Conservation (phyloP, 1,284 basidiomycete genomes). For the Entoloma clypeatum region DNA sequence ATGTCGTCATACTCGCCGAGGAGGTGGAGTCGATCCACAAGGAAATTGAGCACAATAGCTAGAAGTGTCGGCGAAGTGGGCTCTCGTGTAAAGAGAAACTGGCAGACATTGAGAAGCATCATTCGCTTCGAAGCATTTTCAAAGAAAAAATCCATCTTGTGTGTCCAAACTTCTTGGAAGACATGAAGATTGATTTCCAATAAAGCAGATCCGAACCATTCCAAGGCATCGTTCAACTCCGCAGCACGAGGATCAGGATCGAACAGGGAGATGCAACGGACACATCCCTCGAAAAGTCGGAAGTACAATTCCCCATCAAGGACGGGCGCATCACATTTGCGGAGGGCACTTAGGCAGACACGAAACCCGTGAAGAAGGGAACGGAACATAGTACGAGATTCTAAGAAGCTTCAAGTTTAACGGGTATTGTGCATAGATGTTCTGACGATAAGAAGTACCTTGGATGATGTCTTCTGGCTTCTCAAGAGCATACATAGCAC, state of each 20-base stretch:
- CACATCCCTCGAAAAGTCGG: constrained; percentile 82
- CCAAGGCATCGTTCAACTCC: constrained; percentile 86
- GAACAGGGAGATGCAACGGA: constrained; percentile 84
- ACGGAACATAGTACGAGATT: constrained; percentile 84
- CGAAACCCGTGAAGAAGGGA: constrained; percentile 91
- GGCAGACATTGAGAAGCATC: constrained; percentile 82
- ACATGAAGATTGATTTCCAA: constrained; percentile 84
- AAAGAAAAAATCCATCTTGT: constrained; percentile 88
- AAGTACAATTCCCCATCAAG: constrained; percentile 89
- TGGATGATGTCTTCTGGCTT: constrained; percentile 71
- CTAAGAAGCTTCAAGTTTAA: constrained; percentile 38
- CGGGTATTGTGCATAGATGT: neutral
- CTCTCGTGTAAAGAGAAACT: constrained; percentile 84
- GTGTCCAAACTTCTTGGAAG: constrained; percentile 93
- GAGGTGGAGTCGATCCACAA: constrained; percentile 79
- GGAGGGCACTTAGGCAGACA: constrained; percentile 75
- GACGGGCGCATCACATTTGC: constrained; percentile 73
- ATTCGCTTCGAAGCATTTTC: constrained; percentile 74
- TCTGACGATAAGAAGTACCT: constrained; percentile 43
- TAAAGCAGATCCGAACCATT: constrained; percentile 79
- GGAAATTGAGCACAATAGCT: constrained; percentile 86
- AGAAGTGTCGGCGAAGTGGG: constrained; percentile 87
- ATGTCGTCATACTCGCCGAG: constrained; percentile 87
- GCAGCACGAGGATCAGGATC: constrained; percentile 69
- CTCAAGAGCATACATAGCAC: constrained; percentile 71